Evolutionary conservation across 2,329 filamentous ascomycete genomes (phyloP).

Genomic region (Colletotrichum sp.): DNA sequence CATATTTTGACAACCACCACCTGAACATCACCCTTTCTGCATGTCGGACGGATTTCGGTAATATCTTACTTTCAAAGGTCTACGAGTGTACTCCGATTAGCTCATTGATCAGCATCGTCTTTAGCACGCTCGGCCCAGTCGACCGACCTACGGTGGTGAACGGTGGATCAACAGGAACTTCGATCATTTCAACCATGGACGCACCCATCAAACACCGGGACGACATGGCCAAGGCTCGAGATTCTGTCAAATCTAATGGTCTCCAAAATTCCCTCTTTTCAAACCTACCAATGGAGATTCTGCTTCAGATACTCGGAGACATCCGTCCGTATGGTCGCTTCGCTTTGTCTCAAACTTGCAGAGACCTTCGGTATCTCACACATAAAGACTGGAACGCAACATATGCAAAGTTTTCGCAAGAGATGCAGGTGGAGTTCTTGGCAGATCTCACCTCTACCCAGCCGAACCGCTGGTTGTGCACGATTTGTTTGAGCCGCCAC

Average conservation of each 20-base stretch:
- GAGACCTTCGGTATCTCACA: not conserved
- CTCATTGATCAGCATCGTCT: no score
- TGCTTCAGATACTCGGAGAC: not conserved
- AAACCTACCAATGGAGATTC: not conserved
- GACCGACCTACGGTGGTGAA: no score
- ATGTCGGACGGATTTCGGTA: no score
- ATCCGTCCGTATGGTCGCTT: not conserved
- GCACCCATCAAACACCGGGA: not conserved
- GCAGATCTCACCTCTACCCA: not conserved
- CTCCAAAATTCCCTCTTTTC: not conserved
- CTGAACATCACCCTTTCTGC: no score
- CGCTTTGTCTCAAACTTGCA: not conserved
- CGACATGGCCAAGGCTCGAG: not conserved
- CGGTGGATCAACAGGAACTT: no score
- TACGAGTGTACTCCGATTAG: no score
- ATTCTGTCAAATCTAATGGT: not conserved
- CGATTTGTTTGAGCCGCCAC: not conserved
- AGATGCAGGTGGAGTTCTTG: not conserved
- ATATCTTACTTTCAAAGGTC: no score
- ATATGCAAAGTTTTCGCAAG: not conserved
- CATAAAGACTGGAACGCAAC: not conserved
- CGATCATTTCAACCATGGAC: not conserved
- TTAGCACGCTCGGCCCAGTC: no score
- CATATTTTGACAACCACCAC: no score
- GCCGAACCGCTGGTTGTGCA: not conserved